phyloP scores from a whole-genome alignment of 805 yeast genomes.

The Metschnikowia matae region DNA sequence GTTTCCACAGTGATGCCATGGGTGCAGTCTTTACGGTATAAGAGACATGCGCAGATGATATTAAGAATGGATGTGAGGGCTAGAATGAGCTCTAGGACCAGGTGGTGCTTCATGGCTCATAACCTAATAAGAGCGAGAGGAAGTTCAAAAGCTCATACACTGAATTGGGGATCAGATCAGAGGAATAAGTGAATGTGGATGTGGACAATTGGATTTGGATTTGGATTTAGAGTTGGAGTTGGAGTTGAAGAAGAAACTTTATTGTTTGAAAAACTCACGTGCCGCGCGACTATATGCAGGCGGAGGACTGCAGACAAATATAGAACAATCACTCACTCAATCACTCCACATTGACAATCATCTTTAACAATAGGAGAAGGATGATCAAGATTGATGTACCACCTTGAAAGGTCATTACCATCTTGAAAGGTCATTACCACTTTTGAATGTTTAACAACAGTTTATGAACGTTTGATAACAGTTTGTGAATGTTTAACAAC shows the following conservation, averaged over 20 bases:
- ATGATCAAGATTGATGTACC: too few species aligned
- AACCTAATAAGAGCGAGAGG: background rate
- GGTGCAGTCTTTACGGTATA: slow-evolving; percentile 9
- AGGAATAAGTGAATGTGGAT: background rate
- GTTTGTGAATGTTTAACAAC: too few species aligned
- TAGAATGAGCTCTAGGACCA: slow-evolving; percentile 5
- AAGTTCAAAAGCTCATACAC: background rate
- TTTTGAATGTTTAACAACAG: too few species aligned
- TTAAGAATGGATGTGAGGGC: slow-evolving; percentile 10
- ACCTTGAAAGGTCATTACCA: too few species aligned
- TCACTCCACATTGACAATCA: too few species aligned
- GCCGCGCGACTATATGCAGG: background rate
- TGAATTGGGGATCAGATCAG: background rate
- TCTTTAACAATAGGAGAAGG: too few species aligned
- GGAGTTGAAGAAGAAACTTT: background rate
- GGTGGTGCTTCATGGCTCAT: slow-evolving; percentile 5
- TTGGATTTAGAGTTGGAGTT: background rate
- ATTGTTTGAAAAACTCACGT: slow-evolving; percentile 2
- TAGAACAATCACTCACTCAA: too few species aligned
- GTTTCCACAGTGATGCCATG: slow-evolving; percentile 12
- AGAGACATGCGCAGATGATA: slow-evolving; percentile 7
- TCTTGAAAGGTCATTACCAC: too few species aligned
- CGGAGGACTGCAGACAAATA: too few species aligned
- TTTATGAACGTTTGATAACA: too few species aligned
- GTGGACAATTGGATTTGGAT: background rate